Conservation (phyloP, 2,329 filamentous ascomycete genomes). For the Ceratocystis cacaofunesta region DNA sequence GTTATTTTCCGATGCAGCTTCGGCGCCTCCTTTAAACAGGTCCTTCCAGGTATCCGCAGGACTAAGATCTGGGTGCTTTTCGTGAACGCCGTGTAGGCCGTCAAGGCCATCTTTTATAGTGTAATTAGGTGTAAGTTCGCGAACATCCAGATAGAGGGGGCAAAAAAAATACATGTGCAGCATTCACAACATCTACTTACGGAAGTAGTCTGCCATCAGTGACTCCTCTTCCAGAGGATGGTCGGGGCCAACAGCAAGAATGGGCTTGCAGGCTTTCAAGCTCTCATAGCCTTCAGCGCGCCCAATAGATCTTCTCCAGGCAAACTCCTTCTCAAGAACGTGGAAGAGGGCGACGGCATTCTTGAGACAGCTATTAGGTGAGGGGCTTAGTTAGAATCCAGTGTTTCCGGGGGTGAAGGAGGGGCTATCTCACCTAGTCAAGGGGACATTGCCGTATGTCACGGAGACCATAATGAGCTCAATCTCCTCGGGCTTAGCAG, state of each 20-base stretch:
- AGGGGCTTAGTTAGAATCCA: constrained; percentile 3
- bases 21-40: constrained; percentile 36
- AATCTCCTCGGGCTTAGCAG: constrained; percentile 66
- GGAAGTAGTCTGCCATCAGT: constrained; percentile 74
- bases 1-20: constrained; percentile 31
- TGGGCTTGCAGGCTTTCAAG: constrained; percentile 57
- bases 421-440: constrained; percentile 46
- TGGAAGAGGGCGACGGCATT: constrained; percentile 88
- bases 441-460: constrained; percentile 85
- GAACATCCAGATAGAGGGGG: neutral
- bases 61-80: constrained; percentile 57
- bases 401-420: neutral
- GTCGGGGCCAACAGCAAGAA: constrained; percentile 75
- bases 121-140: neutral
- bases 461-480: constrained; percentile 75
- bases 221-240: constrained; percentile 72
- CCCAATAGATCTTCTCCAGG: constrained; percentile 61
- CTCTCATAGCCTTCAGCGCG: constrained; percentile 56
- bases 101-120: constrained; percentile 49
- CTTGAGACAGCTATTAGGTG: constrained; percentile 47
- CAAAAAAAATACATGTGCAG: neutral
- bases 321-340: constrained; percentile 74
- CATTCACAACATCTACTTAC: constrained; percentile 34
- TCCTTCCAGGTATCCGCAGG: constrained; percentile 60
- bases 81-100: constrained; percentile 62